Conservation (phyloP, 441 rosid species). For the Erysimum cheiri region DNA sequence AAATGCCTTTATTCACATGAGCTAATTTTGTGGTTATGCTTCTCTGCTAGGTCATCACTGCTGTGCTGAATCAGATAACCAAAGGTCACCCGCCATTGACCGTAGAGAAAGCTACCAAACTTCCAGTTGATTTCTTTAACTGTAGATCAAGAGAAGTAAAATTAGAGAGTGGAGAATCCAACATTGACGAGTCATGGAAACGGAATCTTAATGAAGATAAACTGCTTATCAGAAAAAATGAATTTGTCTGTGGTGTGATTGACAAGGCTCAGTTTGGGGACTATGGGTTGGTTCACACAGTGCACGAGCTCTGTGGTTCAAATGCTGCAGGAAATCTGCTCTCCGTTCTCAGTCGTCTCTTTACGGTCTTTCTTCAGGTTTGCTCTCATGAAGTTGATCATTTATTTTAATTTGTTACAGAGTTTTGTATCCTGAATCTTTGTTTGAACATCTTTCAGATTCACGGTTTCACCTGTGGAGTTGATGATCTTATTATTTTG, state of each 20-base stretch:
- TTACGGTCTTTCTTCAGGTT: slow-evolving; percentile 94
- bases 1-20: slow-evolving; percentile 4
- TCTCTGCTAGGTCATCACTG: slow-evolving; percentile 73
- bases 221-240: slow-evolving; percentile 69
- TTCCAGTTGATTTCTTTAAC: slow-evolving; percentile 79
- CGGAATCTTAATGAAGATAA: slow-evolving; percentile 71
- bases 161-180: slow-evolving; percentile 32
- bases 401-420: slow-evolving; percentile 28
- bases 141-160: slow-evolving; percentile 49
- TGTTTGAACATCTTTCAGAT: slow-evolving; percentile 61
- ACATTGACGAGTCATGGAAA: slow-evolving; percentile 39
- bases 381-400: slow-evolving; percentile 32
- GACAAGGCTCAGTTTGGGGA: slow-evolving; percentile 99
- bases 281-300: slow-evolving; percentile 95
- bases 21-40: slow-evolving; percentile 25
- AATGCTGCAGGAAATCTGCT: slow-evolving; percentile 89
- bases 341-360: slow-evolving; percentile 89
- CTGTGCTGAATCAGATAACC: slow-evolving; percentile 82
- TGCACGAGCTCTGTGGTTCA: slow-evolving; percentile 95
- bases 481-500: slow-evolving; percentile 90
- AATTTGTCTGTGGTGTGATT: slow-evolving; percentile 88
- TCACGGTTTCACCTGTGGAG: slow-evolving; percentile 99
- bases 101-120: slow-evolving; percentile 82
- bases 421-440: slow-evolving; percentile 41
- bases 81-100: slow-evolving; percentile 83